Evolutionary conservation across 176 grass and related monocot species (phyloP).

Genomic region (Alloteropsis semialata): DNA sequence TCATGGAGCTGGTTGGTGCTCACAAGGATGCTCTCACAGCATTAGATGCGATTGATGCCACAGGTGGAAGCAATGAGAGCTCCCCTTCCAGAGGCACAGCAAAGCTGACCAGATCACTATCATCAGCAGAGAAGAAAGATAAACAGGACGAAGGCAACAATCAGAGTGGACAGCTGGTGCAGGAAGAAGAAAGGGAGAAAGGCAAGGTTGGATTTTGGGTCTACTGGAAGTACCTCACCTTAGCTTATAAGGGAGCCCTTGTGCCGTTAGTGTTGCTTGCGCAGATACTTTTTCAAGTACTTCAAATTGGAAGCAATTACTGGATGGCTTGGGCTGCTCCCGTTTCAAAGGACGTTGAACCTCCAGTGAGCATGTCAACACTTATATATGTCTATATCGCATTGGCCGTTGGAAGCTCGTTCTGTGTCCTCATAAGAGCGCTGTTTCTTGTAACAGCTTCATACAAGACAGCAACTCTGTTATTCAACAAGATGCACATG

Average conservation of each 20-base stretch:
- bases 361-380: slow-evolving; percentile 56
- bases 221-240: slow-evolving; percentile 85
- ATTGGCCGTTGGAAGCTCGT: slow-evolving; percentile 57
- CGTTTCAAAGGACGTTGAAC: slow-evolving; percentile 45
- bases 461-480: slow-evolving; percentile 70
- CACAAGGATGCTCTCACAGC: slow-evolving; percentile 66
- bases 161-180: slow-evolving; percentile 64
- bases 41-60: slow-evolving; percentile 27
- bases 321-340: slow-evolving; percentile 91
- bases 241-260: slow-evolving; percentile 74
- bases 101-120: slow-evolving; percentile 20
- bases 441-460: slow-evolving; percentile 67
- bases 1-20: slow-evolving; percentile 79
- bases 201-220: slow-evolving; percentile 86
- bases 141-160: slow-evolving; percentile 37
- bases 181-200: slow-evolving; percentile 93
- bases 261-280: slow-evolving; percentile 66
- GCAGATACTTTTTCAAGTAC: slow-evolving; percentile 76
- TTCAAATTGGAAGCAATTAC: slow-evolving; percentile 90
- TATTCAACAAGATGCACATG: slow-evolving; percentile 79
- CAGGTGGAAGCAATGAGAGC: not conserved
- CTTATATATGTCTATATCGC: slow-evolving; percentile 74
- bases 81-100: slow-evolving; percentile 6
- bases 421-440: slow-evolving; percentile 55
- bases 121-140: slow-evolving; percentile 35